Evolutionary conservation across 148 eudicot genomes (phyloP), one percentile per base, ranked within the genome.

Genomic region (Hydrangea macrophylla): DNA sequence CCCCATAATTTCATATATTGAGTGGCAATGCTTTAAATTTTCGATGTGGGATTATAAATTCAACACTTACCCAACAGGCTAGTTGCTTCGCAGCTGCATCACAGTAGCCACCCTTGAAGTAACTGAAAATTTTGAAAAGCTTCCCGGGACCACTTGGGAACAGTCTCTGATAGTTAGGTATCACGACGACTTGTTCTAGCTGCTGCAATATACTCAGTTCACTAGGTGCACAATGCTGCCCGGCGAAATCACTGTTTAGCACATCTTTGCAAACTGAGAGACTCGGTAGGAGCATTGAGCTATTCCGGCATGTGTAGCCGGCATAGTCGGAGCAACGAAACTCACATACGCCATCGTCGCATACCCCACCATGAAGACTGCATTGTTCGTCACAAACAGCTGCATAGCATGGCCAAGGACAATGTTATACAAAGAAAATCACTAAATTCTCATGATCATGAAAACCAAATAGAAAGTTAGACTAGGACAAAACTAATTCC

Each of bases 301-400:
- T 94, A 73, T 90, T 91, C 75, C 81, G 97, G 79, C 98, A 94
- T 3, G 86, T 86, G 81, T 94, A 94, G 74, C 98, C 98, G 51
- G 98, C 97, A 69, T 94, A 94, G 70, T 94, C 98, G 7, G 98
- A 94, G 80, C 98, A 94, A 32, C 98, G 96, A 53, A 94, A 94
- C 77, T 94, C 98, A 76, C 98, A 94, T 27, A 88, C 76, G 15
- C 98, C 96, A 50, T 94, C 87, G 73, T 94, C 97, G 69, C 98
- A 94, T 15, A 94, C 98, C 61, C 98, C 98, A 61, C 98, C 98
- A 74, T 94, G 98, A 62, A 94, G 96, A 70, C 98, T 94, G 76
- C 98, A 94, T 84, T 90, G 98, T 76, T 94, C 97, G 60, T 94
- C 96, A 75, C 98, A 94, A 20, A 87, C 85, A 79, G 90, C 98